Percentiles rank a stretch among this genome's conserved stretches.
phyloP scores from a whole-genome alignment of 495 filamentous ascomycete species.

The Penicillium samsonianum region DNA sequence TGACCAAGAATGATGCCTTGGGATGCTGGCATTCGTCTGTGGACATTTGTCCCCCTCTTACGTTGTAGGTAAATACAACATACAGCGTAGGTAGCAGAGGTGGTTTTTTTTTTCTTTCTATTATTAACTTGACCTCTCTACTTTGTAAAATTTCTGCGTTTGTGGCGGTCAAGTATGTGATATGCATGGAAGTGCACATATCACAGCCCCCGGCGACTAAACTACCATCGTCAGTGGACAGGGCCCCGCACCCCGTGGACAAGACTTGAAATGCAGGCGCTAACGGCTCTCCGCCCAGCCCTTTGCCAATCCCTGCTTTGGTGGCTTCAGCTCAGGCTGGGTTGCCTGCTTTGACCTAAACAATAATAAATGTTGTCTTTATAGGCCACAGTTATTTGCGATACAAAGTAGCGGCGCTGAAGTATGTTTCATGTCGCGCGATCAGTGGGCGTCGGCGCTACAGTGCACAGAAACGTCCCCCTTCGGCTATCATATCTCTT shows the following conservation, averaged over 20 bases:
- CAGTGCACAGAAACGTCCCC: not conserved
- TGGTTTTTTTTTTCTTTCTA: too few species aligned
- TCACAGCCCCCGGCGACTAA: not conserved
- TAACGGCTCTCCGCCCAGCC: not conserved
- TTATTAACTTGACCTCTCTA: too few species aligned
- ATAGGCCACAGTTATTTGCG: not conserved
- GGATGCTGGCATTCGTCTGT: too few species aligned
- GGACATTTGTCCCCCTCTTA: too few species aligned
- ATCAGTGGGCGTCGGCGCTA: not conserved
- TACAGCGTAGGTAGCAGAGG: too few species aligned
- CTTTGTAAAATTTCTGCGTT: not conserved
- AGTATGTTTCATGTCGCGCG: not conserved
- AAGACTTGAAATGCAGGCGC: not conserved
- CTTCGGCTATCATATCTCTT: not conserved
- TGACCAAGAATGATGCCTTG: too few species aligned
- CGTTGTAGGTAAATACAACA: too few species aligned
- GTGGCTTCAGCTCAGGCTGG: too few species aligned
- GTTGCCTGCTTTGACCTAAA: too few species aligned
- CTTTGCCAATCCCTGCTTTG: too few species aligned
- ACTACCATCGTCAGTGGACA: not conserved
- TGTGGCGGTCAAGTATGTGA: constrained; percentile 6
- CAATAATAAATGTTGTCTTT: too few species aligned
- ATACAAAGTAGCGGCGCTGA: not conserved
- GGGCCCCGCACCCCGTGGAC: too few species aligned
- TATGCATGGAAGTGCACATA: not conserved